A percentile compares a stretch with the other conserved stretches of the same genome.
Conservation (phyloP, 495 filamentous ascomycete genomes). For the Tuber borchii region DNA sequence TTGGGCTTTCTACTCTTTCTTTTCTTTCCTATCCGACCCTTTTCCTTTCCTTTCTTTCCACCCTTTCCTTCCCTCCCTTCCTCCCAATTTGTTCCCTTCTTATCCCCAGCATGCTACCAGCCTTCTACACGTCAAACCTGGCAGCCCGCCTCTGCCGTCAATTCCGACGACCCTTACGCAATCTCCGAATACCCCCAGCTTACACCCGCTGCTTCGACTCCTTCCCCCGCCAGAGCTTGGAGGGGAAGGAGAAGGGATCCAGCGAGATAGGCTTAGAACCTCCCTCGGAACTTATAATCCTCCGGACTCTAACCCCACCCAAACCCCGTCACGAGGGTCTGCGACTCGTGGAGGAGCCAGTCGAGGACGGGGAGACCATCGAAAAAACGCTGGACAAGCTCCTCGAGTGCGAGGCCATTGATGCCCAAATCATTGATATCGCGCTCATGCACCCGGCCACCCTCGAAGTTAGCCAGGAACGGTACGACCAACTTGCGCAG, state of each 20-base stretch:
- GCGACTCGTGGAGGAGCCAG: neutral
- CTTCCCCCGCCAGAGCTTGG: constrained; percentile 4
- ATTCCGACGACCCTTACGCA: constrained; percentile 23
- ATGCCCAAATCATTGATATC: constrained; percentile 32
- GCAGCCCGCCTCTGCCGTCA: constrained; percentile 30
- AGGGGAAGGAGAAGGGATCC: constrained; percentile 8
- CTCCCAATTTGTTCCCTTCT: neutral
- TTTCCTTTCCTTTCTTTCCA: neutral
- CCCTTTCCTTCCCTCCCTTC: too few species aligned
- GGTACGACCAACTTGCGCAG: constrained; percentile 29
- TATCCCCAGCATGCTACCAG: neutral
- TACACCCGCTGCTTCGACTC: constrained; percentile 3
- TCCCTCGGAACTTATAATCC: constrained; percentile 27
- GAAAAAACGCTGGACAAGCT: constrained; percentile 17
- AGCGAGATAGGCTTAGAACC: neutral
- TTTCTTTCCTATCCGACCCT: neutral
- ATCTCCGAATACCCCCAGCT: constrained; percentile 8
- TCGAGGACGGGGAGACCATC: constrained; percentile 9
- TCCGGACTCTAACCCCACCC: constrained; percentile 16
- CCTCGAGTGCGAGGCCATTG: constrained; percentile 14
- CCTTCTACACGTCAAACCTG: constrained; percentile 8
- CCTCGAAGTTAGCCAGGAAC: constrained; percentile 25
- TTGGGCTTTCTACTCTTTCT: neutral
- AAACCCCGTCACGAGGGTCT: constrained; percentile 9
- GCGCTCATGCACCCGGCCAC: constrained; percentile 19